These are phyloP conservation scores for Globisporangium okanoganense DNA, from an alignment of 352 stramenopile genomes.

Conservation along the genomic window DNA sequence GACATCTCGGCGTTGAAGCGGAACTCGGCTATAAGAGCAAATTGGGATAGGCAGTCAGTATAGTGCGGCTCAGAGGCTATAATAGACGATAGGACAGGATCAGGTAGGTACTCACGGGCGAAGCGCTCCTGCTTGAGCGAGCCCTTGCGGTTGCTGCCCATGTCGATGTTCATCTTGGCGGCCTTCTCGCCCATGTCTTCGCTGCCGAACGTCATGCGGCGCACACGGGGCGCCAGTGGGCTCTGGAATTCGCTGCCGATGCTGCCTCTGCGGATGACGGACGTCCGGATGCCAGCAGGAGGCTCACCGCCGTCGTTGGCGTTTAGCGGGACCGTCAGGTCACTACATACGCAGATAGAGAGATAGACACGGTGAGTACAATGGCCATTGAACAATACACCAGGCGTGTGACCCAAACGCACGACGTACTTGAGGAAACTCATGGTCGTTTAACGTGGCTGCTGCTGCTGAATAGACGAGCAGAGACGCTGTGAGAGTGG, in stretches of 20 bases:
- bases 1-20: slow-evolving; percentile 66
- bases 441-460: too few relatives aligned
- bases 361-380: not conserved
- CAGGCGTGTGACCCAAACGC: not conserved
- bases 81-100: not conserved
- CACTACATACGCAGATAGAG: slow-evolving; percentile 12
- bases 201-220: slow-evolving; percentile 46
- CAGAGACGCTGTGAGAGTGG: too few relatives aligned
- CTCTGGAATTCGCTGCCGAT: slow-evolving; percentile 16
- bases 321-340: slow-evolving; percentile 31
- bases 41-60: not conserved
- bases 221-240: slow-evolving; percentile 29
- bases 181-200: slow-evolving; percentile 60
- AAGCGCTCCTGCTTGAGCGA: slow-evolving; percentile 45
- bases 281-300: not conserved
- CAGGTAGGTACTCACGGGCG: slow-evolving; percentile 32
- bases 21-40: slow-evolving; percentile 45
- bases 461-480: too few relatives aligned
- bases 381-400: not conserved
- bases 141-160: slow-evolving; percentile 48
- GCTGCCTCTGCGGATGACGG: slow-evolving; percentile 7
- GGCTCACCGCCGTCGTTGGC: slow-evolving; percentile 9
- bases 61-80: too few relatives aligned
- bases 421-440: not conserved
- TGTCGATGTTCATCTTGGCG: slow-evolving; percentile 65